Evolutionary conservation across 805 yeast genomes (phyloP), one percentile per base, ranked within the genome.

Genomic region (Wickerhamiella galacta): DNA sequence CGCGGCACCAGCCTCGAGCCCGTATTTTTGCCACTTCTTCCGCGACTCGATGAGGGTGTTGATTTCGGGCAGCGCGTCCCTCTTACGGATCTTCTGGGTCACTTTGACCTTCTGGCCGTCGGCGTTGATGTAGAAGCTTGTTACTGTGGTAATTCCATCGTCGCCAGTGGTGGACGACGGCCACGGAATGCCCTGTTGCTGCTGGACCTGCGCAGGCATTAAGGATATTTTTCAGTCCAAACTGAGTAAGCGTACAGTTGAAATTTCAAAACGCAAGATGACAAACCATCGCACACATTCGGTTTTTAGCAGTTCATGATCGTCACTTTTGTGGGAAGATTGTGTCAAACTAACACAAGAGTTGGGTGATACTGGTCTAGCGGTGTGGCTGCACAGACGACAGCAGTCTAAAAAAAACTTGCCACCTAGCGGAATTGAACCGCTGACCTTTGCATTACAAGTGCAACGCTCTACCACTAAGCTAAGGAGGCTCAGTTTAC

Each of bases 381-480:
- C n/a, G n/a, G n/a, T n/a, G n/a, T n/a, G n/a, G n/a, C n/a, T n/a
- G n/a, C n/a, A n/a, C n/a, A n/a, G n/a, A n/a, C n/a, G n/a, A n/a
- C n/a, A n/a, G n/a, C n/a, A n/a, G n/a, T n/a, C 23, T 11, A 20
- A 20, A 20, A 20, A 27, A 31, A 32, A 17, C 11, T 16, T 52
- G 59, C 58, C 58, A 46, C 49, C 52, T 48, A 50, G 55, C 56
- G 58, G 59, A 52, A 51, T 54, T 52, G 58, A 54, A 54, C 59
- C 59, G 55, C 54, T 50, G 59, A 49, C 56, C 59, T 54, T 53
- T 48, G 55, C 58, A 55, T 54, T 81, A 81, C 93, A 80, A 80
- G 93, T 80, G 93, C 92, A 76, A 77, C 93, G 93, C 93, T 80
- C 90, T 81, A 80, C 93, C 93, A 78, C 93, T 80, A 77, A 79